A percentile compares a stretch with the other conserved stretches of the same genome.
phyloP scores from a whole-genome alignment of 73 alveolate genomes.

The Tetrahymena thermophila region DNA sequence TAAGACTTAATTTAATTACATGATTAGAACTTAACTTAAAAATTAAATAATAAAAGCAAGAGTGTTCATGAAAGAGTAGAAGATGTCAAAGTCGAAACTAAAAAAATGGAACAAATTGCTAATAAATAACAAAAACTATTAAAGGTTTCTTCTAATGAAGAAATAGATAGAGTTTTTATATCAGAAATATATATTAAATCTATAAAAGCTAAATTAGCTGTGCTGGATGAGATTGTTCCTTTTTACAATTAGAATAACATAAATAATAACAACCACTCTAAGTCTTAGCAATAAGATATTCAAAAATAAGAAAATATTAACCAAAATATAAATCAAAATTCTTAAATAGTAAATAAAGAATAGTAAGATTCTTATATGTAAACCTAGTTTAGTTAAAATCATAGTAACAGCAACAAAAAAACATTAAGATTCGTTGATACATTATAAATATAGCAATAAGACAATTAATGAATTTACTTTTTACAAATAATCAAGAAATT shows the following conservation, averaged over 20 bases:
- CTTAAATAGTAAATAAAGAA: neutral
- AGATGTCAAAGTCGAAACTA: neutral
- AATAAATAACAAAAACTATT: neutral
- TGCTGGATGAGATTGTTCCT: neutral
- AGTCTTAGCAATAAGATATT: neutral
- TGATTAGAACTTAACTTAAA: neutral
- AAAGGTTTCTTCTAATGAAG: neutral
- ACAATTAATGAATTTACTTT: too few relatives aligned
- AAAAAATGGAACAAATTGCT: neutral
- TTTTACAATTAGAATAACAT: neutral
- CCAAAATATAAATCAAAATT: too few relatives aligned
- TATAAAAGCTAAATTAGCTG: neutral
- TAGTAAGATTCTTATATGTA: neutral
- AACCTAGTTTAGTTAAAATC: neutral
- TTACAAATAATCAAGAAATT: too few relatives aligned
- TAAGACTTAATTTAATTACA: neutral
- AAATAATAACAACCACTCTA: neutral
- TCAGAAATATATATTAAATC: neutral
- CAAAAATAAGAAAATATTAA: neutral
- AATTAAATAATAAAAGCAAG: neutral
- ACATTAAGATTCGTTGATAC: neutral
- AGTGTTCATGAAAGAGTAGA: neutral
- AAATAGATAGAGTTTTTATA: neutral
- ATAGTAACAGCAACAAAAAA: neutral
- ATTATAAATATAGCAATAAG: too few relatives aligned